Percentiles rank a stretch among this genome's conserved stretches.
Evolutionary conservation across 2,329 filamentous ascomycete genomes (phyloP).

Genomic region (Colletotrichum spaethianum): DNA sequence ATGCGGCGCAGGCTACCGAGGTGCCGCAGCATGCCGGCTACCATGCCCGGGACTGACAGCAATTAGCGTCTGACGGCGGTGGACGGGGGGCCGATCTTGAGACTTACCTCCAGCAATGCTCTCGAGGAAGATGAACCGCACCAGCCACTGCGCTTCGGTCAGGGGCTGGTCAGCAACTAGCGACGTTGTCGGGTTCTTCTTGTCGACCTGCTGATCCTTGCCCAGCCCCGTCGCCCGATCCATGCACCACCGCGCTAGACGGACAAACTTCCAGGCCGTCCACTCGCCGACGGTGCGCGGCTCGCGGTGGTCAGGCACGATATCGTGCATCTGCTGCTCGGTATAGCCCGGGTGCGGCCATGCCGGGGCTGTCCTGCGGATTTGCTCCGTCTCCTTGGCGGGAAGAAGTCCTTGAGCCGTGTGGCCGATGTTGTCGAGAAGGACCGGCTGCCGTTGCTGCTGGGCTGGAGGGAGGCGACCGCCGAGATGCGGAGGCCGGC

Average conservation of each 20-base stretch:
- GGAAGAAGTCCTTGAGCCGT: slow-evolving; percentile 73
- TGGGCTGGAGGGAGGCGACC: slow-evolving; percentile 45
- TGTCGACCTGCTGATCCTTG: slow-evolving; percentile 79
- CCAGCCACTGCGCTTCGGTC: slow-evolving; percentile 86
- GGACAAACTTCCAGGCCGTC: slow-evolving; percentile 82
- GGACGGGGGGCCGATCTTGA: background rate
- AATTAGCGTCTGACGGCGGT: background rate
- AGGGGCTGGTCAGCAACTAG: slow-evolving; percentile 70
- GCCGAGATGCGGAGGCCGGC: slow-evolving; percentile 49
- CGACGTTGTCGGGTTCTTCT: slow-evolving; percentile 68
- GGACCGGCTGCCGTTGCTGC: slow-evolving; percentile 43
- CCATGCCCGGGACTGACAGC: slow-evolving; percentile 86
- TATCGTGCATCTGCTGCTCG: slow-evolving; percentile 81
- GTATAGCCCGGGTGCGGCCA: slow-evolving; percentile 84
- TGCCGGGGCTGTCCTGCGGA: slow-evolving; percentile 74
- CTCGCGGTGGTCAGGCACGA: slow-evolving; percentile 83
- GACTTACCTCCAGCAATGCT: slow-evolving; percentile 79
- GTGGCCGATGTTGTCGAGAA: slow-evolving; percentile 66
- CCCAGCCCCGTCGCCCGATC: slow-evolving; percentile 83
- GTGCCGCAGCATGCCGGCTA: slow-evolving; percentile 94
- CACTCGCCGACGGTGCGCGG: slow-evolving; percentile 82
- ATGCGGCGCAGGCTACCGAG: slow-evolving; percentile 86
- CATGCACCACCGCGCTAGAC: slow-evolving; percentile 82
- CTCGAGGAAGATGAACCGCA: slow-evolving; percentile 82
- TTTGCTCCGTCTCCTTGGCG: slow-evolving; percentile 70